Evolutionary conservation across 2,329 filamentous ascomycete genomes (phyloP), one percentile per base, ranked within the genome.

Genomic region (Calonectria naviculata): DNA sequence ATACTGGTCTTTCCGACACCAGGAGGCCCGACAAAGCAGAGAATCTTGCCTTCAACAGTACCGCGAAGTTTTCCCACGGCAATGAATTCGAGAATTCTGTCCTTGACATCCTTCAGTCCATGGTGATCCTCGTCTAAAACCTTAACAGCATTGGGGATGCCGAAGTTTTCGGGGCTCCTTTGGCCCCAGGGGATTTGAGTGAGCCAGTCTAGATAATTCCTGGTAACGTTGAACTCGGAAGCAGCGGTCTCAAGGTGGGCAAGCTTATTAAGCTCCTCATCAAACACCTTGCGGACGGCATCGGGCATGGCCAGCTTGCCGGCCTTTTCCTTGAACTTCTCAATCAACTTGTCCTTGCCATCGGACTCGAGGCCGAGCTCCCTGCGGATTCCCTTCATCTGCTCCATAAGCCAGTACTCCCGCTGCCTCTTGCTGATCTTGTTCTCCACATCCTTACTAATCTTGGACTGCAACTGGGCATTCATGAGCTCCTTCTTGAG

Each of bases 401-500:
- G 97, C 84, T 99, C 97, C 95, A 98, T 97, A 56, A 99, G 87
- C 94, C 95, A 98, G 85, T 98, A 99, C 81, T 99, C 97, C 64
- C 97, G 92, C 82, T 99, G 97, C 34, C 96, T 93, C 85, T 99
- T 98, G 78, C 95, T 95, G 65, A 99, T 98, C 85, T 98, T 98
- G 80, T 91, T 95, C 83, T 98, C 97, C 21, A 99, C 97, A 80
- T 99, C 97, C 85, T 98, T 98, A 70, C 94, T 95, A 70, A 99
- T 98, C 87, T 98, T 99, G 68, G 94, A 96, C 82, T 98, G 96
- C 34, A 99, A 87, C 81, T 98, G 94, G 0, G 97, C 97, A 77
- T 98, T 99, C 93, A 98, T 98, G 65, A 98, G 90, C 85, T 99
- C 97, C 83, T 98, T 98, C 87, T 99, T 99, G 75, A 99, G 87